A percentile compares a stretch with the other conserved stretches of the same genome.
These are phyloP conservation scores for Biscogniauxia marginata DNA, from an alignment of 2,329 filamentous ascomycete species.

Conservation along the genomic window DNA sequence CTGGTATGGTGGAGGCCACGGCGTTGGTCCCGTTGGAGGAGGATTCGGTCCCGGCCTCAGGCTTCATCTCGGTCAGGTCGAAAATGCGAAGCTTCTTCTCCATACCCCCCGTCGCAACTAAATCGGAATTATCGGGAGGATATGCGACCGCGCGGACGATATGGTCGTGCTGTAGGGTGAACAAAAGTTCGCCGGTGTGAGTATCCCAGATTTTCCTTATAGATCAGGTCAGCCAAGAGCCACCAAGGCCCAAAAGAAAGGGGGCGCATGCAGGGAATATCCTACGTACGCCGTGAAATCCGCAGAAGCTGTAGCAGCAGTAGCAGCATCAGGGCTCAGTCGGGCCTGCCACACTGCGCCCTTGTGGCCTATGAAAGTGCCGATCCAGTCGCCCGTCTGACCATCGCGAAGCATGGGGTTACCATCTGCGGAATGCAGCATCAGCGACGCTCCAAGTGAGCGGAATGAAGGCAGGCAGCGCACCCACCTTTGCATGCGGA, in stretches of 20 bases:
- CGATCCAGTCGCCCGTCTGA: slow-evolving; percentile 95
- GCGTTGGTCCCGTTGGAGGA: slow-evolving; percentile 29
- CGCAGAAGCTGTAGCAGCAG: slow-evolving; percentile 89
- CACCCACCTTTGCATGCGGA: slow-evolving; percentile 84
- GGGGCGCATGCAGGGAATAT: neutral
- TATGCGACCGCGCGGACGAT: slow-evolving; percentile 95
- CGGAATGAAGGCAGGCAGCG: neutral
- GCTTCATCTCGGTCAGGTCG: slow-evolving; percentile 67
- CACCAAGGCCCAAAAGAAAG: slow-evolving; percentile 24
- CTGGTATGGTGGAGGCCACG: slow-evolving; percentile 48
- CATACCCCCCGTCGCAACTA: slow-evolving; percentile 88
- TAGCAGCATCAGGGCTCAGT: slow-evolving; percentile 80
- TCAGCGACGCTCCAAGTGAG: slow-evolving; percentile 1
- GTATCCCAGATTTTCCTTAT: slow-evolving; percentile 94
- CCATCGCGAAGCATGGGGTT: slow-evolving; percentile 98
- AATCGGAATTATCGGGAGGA: slow-evolving; percentile 74
- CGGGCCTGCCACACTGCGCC: slow-evolving; percentile 96
- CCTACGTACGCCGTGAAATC: slow-evolving; percentile 86
- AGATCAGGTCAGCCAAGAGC: slow-evolving; percentile 14
- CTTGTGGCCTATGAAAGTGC: slow-evolving; percentile 97
- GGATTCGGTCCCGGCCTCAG: slow-evolving; percentile 34
- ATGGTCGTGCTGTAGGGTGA: slow-evolving; percentile 86
- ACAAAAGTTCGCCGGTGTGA: slow-evolving; percentile 84
- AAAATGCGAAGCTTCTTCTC: slow-evolving; percentile 97
- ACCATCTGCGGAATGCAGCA: slow-evolving; percentile 64